These are phyloP conservation scores for Speleostelium caveatum DNA, from an alignment of 78 protist species.

Conservation along the genomic window DNA sequence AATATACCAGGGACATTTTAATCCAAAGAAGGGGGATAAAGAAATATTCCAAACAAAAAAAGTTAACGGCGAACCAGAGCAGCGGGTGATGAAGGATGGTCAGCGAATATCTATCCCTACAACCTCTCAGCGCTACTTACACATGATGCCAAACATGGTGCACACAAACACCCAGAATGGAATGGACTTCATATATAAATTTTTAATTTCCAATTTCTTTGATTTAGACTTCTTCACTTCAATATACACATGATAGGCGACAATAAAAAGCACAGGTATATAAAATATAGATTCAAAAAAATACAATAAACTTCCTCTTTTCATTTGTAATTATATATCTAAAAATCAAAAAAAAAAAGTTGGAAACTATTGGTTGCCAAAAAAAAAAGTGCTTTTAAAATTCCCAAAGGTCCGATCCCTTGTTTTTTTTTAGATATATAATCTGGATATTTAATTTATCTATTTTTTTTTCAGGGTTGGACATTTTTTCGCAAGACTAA, in stretches of 20 bases:
- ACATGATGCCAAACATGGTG: constrained; percentile 9
- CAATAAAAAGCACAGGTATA: constrained; percentile 23
- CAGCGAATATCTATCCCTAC: too few relatives aligned
- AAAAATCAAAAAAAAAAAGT: too few relatives aligned
- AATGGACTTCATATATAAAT: constrained; percentile 44
- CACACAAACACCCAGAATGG: constrained; percentile 33
- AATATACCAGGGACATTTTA: constrained; percentile 31
- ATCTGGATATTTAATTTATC: too few relatives aligned
- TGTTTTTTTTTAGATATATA: too few relatives aligned
- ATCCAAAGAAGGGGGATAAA: constrained; percentile 27
- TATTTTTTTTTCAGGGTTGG: too few relatives aligned
- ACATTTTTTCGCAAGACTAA: too few relatives aligned
- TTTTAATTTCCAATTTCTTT: constrained; percentile 4
- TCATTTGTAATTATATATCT: too few relatives aligned
- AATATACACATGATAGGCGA: constrained; percentile 1
- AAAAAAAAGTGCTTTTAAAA: too few relatives aligned
- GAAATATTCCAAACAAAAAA: constrained; percentile 31
- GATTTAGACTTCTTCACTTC: constrained; percentile 13
- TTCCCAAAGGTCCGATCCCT: too few relatives aligned
- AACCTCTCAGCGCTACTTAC: too few relatives aligned
- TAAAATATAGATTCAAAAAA: constrained; percentile 21
- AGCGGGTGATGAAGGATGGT: neutral
- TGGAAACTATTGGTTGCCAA: too few relatives aligned
- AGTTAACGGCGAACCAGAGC: constrained; percentile 2
- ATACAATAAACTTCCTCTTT: constrained; percentile 27